A percentile compares a stretch with the other conserved stretches of the same genome.
Evolutionary conservation across 2,329 filamentous ascomycete genomes (phyloP).

Genomic region (Fusarium circinatum): DNA sequence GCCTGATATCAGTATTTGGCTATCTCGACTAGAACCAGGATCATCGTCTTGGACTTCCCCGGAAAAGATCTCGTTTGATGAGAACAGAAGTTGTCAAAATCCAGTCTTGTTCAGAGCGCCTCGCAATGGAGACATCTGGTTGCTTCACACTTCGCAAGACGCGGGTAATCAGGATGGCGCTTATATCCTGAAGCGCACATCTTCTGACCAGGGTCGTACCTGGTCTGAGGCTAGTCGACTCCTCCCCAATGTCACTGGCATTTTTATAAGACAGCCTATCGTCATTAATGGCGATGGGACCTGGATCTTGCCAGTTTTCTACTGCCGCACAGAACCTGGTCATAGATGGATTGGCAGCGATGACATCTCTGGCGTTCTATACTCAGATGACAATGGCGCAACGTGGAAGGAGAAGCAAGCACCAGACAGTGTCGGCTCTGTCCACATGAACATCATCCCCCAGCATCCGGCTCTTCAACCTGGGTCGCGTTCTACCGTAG

Average conservation of each 20-base stretch:
- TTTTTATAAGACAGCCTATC: slow-evolving; percentile 56
- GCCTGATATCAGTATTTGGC: slow-evolving; percentile 56
- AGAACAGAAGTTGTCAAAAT: slow-evolving; percentile 56
- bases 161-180: slow-evolving; percentile 57
- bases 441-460: slow-evolving; percentile 57
- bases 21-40: slow-evolving; percentile 50
- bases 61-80: slow-evolving; percentile 51
- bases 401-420: slow-evolving; percentile 54
- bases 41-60: slow-evolving; percentile 48
- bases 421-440: slow-evolving; percentile 50
- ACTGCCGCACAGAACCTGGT: slow-evolving; percentile 53
- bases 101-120: slow-evolving; percentile 54
- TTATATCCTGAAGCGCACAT: slow-evolving; percentile 51
- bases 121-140: slow-evolving; percentile 49
- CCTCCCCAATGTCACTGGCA: slow-evolving; percentile 49
- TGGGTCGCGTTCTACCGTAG: slow-evolving; percentile 55
- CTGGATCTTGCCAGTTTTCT: slow-evolving; percentile 56
- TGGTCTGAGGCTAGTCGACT: slow-evolving; percentile 50
- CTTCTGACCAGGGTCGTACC: slow-evolving; percentile 48
- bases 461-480: slow-evolving; percentile 27
- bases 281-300: slow-evolving; percentile 49
- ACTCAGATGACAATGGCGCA: slow-evolving; percentile 50
- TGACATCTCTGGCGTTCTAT: slow-evolving; percentile 53
- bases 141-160: slow-evolving; percentile 58
- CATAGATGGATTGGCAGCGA: slow-evolving; percentile 57